Base-by-base conservation (phyloP, 2,329 filamentous ascomycete genomes). In the Apiospora aurea region DNA sequence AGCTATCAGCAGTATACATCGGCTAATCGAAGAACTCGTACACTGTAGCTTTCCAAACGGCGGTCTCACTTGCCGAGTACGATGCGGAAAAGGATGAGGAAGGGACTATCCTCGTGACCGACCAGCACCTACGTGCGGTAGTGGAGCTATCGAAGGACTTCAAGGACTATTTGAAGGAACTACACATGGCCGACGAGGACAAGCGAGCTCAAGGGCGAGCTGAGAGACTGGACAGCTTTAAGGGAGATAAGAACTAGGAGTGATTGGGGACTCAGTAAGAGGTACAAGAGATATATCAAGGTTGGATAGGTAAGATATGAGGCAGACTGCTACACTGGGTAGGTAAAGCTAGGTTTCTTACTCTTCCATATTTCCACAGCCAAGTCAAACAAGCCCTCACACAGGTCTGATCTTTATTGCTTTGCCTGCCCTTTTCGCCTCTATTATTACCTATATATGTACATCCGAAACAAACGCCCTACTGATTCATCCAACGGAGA, bases 61-160 rank as follows among this genome's bases (percentile, higher is more conserved):
- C 79, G 0, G 79, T 82, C 0, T 78, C 80, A 0, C 72, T 82
- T 1, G 74, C 75, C 2, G 78, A 79, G 46, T 68, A 81, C 53
- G 81, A 82, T 38, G 79, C 79, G 11, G 76, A 75, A 16, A 80
- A 80, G 34, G 77, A 75, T 2, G 77, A 78, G 10, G 76, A 78
- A 16, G 77, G 77, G 4, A 79, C 74, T 44, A 73, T 77, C 1
- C 26, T 74, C 2, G 72, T 80, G 2, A 80, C 70, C 5, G 75
- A 79, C 24, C 74, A 76, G 0, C 79, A 81, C 34, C 71, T 81
- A 3, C 72, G 73, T 43, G 75, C 78, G 1, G 76, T 79, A 10
- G 72, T 80, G 7, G 76, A 79, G 41, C 72, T 81, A 8, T 79
- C 77, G 4, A 71, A 67, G 5, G 75, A 79, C 14, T 81, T 81